These are phyloP conservation scores for Phytophthora sansomeana DNA, from an alignment of 352 stramenopile species.

Conservation along the genomic window DNA sequence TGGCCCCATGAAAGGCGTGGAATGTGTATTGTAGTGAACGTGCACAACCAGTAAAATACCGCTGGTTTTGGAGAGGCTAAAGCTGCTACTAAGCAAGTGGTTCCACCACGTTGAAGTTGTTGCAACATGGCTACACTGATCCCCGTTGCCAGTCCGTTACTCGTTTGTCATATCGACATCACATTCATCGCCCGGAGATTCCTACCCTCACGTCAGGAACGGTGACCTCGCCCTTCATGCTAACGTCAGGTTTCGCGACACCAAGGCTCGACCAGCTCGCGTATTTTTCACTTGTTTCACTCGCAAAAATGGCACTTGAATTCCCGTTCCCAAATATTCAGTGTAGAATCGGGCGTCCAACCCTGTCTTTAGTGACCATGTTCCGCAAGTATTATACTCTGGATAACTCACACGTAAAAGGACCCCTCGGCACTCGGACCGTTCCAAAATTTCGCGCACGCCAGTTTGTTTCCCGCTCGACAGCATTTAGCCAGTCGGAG, in stretches of 20 bases:
- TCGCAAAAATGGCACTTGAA: not conserved
- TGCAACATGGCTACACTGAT: conserved; percentile 6
- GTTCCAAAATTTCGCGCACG: conserved; percentile 33
- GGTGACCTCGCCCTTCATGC: not conserved
- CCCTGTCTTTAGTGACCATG: not conserved
- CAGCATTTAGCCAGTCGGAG: conserved; percentile 4
- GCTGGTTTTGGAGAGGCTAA: too few species aligned
- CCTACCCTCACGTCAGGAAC: not conserved
- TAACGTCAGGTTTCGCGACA: not conserved
- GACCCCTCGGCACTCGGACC: conserved; percentile 16
- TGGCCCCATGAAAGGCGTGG: too few species aligned
- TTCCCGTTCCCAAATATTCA: conserved; percentile 1
- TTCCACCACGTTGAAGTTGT: conserved; percentile 11
- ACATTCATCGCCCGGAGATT: too few species aligned
- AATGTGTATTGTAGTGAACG: too few species aligned
- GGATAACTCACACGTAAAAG: too few species aligned
- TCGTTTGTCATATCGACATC: not conserved
- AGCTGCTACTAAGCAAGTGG: not conserved
- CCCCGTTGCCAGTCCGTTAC: not conserved
- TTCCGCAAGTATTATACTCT: too few species aligned
- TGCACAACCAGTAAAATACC: too few species aligned
- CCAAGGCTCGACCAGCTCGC: not conserved
- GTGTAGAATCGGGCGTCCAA: not conserved
- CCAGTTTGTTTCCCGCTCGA: conserved; percentile 21
- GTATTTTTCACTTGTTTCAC: conserved; percentile 11